Evolutionary conservation across 1,284 basidiomycete species (phyloP), one percentile per base, ranked within the genome.

Genomic region (Stereum hirsutum): DNA sequence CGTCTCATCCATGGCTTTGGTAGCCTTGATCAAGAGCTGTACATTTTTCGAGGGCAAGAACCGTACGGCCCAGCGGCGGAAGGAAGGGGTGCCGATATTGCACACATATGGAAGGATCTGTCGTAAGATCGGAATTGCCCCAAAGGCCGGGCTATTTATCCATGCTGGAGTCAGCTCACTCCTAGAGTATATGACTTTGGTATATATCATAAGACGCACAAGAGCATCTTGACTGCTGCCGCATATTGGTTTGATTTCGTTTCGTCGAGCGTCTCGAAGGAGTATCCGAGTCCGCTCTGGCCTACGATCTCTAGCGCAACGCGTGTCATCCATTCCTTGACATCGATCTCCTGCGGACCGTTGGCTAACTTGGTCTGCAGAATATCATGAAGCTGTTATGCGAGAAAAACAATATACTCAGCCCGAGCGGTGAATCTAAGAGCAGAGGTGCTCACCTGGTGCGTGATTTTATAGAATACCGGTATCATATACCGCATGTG

Each of bases 1-100:
- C 0, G 61, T 62, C 0, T 53, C 39, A 36, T 66, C 49, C 48
- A 70, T 60, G 4, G 54, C 52, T 44, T 69, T 60, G 3, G 61
- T 44, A 14, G 68, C 57, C 8, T 63, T 57, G 1, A 56, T 54
- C 19, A 63, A 20, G 5, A 56, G 47, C 28, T 61, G 59, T 8
- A 68, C 24, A 11, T 48, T 45, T 42, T 58, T 54, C 46, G 49
- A 58, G 2, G 65, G 68, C 12, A 61, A 30, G 15, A 55, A 39
- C 20, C 60, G 49, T 0, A 64, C 49, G 2, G 65, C 15, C 30
- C 54, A 60, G 31, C 60, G 54, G 21, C 65, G 58, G 34, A 69
- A n/a, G n/a, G 19, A 15, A 7, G 25, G 17, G 2, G 30, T 24
- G 14, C 34, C 25, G 14, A 26, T 19, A n/a, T 35, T 34, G 6